Evolutionary conservation across 495 filamentous ascomycete species (phyloP).

Genomic region (Penicillium longicatenatum): DNA sequence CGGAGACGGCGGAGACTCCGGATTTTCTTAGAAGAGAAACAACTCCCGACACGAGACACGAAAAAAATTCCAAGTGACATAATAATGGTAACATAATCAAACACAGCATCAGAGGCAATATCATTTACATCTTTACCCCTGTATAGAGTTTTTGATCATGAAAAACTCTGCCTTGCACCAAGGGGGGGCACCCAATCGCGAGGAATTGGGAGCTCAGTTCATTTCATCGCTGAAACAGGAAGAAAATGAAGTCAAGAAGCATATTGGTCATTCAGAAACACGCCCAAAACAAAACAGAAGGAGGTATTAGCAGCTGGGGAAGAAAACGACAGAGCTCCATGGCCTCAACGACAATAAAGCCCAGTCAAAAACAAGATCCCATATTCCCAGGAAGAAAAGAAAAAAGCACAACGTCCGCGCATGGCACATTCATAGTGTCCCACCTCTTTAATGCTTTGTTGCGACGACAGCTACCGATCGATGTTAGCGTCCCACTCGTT

Average conservation of each 20-base stretch:
- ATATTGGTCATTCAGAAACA: conserved; percentile 46
- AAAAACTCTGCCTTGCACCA: background rate
- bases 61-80: conserved; percentile 8
- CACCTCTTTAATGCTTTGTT: conserved; percentile 30
- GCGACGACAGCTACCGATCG: conserved; percentile 34
- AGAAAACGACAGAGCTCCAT: conserved; percentile 33
- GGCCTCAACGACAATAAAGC: conserved; percentile 34
- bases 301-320: conserved; percentile 50
- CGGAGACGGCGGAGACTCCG: background rate
- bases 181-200: conserved; percentile 18
- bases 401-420: conserved; percentile 25
- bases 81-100: conserved; percentile 36
- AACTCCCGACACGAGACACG: conserved; percentile 1
- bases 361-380: conserved; percentile 34
- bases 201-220: conserved; percentile 16
- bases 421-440: conserved; percentile 16
- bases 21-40: background rate
- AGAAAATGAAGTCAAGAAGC: conserved; percentile 30
- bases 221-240: conserved; percentile 33
- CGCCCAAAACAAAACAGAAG: conserved; percentile 43
- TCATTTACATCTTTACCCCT: conserved; percentile 50
- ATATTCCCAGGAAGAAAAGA: conserved; percentile 34
- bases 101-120: conserved; percentile 43
- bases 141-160: background rate
- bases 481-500: conserved; percentile 2